Evolutionary conservation across 225 moss, liverwort and hornwort species (phyloP).

Genomic region (Pseudisothecium myosuroides): DNA sequence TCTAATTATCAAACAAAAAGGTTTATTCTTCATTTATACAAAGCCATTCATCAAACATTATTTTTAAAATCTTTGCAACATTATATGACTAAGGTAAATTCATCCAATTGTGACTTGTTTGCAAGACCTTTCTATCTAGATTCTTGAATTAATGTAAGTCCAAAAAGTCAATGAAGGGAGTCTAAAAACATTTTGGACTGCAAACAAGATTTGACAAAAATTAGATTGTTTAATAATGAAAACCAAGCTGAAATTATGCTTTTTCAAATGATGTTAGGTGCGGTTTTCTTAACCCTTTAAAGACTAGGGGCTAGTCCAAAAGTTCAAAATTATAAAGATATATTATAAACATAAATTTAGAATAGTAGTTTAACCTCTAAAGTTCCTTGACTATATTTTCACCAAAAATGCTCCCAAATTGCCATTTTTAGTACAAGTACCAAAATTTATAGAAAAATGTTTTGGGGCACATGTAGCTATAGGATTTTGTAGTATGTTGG

Average conservation of each 20-base stretch:
- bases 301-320: neutral
- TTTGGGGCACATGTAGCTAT: too few relatives aligned
- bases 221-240: neutral
- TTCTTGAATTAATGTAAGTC: neutral
- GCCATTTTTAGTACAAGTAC: too few relatives aligned
- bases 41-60: neutral
- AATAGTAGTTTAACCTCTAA: neutral
- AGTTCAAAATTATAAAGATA: neutral
- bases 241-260: neutral
- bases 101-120: neutral
- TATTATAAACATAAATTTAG: neutral
- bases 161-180: accelerated
- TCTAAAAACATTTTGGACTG: neutral
- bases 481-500: too few relatives aligned
- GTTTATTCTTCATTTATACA: neutral
- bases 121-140: neutral
- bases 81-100: neutral
- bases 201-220: neutral
- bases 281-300: neutral
- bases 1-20: neutral
- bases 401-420: too few relatives aligned
- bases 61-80: neutral
- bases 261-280: neutral
- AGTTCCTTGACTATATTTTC: too few relatives aligned
- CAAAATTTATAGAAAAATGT: too few relatives aligned